Base-by-base conservation (phyloP, 805 yeast species). In the Yarrowia sp. region DNA sequence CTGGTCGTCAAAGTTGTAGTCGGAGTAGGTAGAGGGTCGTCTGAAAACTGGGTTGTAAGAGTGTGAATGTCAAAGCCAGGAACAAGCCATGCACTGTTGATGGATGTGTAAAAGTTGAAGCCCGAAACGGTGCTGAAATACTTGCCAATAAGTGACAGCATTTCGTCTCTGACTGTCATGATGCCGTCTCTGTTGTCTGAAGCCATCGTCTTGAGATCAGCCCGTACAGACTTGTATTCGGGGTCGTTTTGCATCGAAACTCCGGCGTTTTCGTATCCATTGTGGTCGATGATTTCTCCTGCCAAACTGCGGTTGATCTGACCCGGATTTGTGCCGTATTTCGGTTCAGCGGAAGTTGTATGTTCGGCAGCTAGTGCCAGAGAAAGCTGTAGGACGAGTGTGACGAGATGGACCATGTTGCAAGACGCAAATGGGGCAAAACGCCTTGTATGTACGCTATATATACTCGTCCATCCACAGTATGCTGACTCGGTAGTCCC, bases 11-110 rank as follows among this genome's bases (percentile, higher is more conserved):
- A 14, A 6, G 46, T 54, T 5, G 46, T n/a, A 26, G 61, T 54
- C 3, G 46, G 14, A 7, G 46, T 33, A 7, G 46, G 61, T 6
- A 54, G 17, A 24, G 61, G 61, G 26, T 54, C 46, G 36, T 24
- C 46, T 7, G 61, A 54, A 17, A 54, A 54, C 35, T 38, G 46
- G 3, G 46, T 54, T 8, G 61, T 54, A 9, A 54, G 30, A 7
- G 61, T 54, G 19, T 54, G 61, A 3, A 54, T 54, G 14, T 54
- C 61, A 19, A 54, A 38, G 12, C 61, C 61, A 0, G 61, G 61
- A 0, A 54, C 61, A 3, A 17, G 17, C 61, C 61, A 54, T 12
- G 46, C 61, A 4, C 24, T 36, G 46, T 54, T 54, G 35, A 54
- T 54, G 3, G 32, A 26, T 1, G 61, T 54, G 46, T 54, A 54